Conservation (phyloP, 768 basidiomycete species). For the Lactarius akahatsu region DNA sequence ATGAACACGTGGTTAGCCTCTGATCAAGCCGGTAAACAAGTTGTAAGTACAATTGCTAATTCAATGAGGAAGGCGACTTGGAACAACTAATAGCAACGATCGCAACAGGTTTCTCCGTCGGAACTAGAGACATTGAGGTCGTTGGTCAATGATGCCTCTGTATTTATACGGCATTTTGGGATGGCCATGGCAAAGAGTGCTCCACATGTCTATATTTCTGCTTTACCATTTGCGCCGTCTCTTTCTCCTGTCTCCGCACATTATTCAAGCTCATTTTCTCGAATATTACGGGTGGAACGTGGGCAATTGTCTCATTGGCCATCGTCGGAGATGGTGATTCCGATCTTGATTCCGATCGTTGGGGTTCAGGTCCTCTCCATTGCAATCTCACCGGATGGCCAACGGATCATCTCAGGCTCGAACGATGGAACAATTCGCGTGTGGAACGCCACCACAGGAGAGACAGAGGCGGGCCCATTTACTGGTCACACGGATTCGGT, state of each 20-base stretch:
- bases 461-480: too few relatives aligned
- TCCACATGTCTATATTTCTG: background rate
- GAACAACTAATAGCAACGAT: background rate
- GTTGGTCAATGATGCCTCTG: background rate
- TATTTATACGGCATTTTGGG: slow-evolving; percentile 1
- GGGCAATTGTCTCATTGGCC: background rate
- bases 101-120: background rate
- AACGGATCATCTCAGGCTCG: background rate
- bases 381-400: background rate
- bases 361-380: background rate
- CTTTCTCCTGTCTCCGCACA: background rate
- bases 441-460: too few relatives aligned
- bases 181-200: background rate
- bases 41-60: background rate
- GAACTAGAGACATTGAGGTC: background rate
- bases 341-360: background rate
- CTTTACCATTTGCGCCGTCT: background rate
- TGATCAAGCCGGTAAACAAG: background rate
- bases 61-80: background rate
- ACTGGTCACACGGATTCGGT: too few relatives aligned
- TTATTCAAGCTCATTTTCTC: background rate
- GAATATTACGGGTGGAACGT: background rate
- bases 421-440: too few relatives aligned
- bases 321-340: background rate
- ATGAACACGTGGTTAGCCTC: background rate